Conservation (phyloP, 139 green algal species). For the Marvania coccoides region DNA sequence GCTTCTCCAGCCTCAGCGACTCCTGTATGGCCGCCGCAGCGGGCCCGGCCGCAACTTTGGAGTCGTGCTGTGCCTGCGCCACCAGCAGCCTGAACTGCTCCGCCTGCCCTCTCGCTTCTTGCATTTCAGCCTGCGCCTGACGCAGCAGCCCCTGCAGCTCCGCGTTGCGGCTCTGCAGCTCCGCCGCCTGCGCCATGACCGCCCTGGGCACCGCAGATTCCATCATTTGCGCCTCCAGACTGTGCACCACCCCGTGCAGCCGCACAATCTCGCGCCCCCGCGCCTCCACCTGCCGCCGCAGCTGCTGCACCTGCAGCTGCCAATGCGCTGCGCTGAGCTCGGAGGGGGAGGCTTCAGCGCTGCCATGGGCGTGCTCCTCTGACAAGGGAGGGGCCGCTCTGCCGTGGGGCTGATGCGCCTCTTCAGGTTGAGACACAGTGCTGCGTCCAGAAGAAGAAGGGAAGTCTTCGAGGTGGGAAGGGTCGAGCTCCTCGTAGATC, state of each 20-base stretch:
- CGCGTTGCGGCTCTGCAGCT: slow-evolving; percentile 23
- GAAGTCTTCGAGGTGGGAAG: too few species aligned
- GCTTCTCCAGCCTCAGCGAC: too few species aligned
- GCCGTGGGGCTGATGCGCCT: too few species aligned
- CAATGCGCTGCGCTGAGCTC: neutral
- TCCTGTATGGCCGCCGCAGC: too few species aligned
- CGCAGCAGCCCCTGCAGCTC: neutral
- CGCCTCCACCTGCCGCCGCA: slow-evolving; percentile 13
- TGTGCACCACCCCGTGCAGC: slow-evolving; percentile 51
- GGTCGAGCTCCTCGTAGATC: too few species aligned
- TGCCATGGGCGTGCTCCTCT: neutral
- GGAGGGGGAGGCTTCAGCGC: neutral
- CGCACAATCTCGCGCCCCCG: slow-evolving; percentile 32
- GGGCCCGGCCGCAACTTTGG: too few species aligned
- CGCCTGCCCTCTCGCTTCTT: slow-evolving; percentile 27
- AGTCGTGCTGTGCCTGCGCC: too few species aligned
- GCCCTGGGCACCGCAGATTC: neutral
- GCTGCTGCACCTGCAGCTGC: slow-evolving; percentile 15
- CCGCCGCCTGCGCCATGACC: slow-evolving; percentile 9
- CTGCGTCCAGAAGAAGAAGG: too few species aligned
- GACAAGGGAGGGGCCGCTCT: too few species aligned
- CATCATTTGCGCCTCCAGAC: slow-evolving; percentile 52
- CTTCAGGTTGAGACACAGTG: too few species aligned
- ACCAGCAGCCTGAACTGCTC: too few species aligned
- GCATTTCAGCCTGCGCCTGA: slow-evolving; percentile 9